Base-by-base conservation (phyloP, 2,329 filamentous ascomycete species). In the Trichoderma pleuroti region DNA sequence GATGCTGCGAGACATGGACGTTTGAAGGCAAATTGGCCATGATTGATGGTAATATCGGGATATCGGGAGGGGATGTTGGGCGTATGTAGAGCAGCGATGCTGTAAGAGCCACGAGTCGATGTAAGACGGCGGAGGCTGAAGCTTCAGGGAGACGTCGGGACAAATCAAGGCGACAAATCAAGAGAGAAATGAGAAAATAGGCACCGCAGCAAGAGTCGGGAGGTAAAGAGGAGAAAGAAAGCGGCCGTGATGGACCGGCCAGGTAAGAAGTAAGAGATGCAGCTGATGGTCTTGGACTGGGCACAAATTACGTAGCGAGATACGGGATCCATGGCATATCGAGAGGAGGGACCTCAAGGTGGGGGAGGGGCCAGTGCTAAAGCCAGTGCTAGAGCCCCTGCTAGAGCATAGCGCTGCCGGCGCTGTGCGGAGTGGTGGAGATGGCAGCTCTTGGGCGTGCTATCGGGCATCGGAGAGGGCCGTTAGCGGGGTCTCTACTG, bases 1-100 rank as follows among this genome's bases (percentile, higher is more conserved):
- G 95, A 81, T 98, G 95, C 18, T 84, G 84, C 49, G 94, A 97
- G 79, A 97, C 84, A 82, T 96, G 93, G 72, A 91, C 88, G 77
- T 91, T 90, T 75, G 86, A 73, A 11, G 87, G 87, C 56, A 90
- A 81, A 16, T 77, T 77, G 61, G 78, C 69, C 81, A 82, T 82
- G 71, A 64, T 75, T 72, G 54, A 21, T 18, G n/a, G 6, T 10
- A 4, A 57, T 34, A 12, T 32, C 12, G 10, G 18, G 32, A 24
- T 32, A 59, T 34, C 18, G 12, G n/a, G 28, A 21, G 12, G 11
- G 14, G 7, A 12, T 14, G 56, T 59, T 59, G 18, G 30, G 56
- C 30, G 56, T 32, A 21, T 32, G 26, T 30, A 42, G 30, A 32
- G 16, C 0, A 9, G n/a, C 12, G 54, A 57, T 11, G 28, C 12